Evolutionary conservation across 208 protist species (phyloP).

Genomic region (Zelonia costaricensis): DNA sequence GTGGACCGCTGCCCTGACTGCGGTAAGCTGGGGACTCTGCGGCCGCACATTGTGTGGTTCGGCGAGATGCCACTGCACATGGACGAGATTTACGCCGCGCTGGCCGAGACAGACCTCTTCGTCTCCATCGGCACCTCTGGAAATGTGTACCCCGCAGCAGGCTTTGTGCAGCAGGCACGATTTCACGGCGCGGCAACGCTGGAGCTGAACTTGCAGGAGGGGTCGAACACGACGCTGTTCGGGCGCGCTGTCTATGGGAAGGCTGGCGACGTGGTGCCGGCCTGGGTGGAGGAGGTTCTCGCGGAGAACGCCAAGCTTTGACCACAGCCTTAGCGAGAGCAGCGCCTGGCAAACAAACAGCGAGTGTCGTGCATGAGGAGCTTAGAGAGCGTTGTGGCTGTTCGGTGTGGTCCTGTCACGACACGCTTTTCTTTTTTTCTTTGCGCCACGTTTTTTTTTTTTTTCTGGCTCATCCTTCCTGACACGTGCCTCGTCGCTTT

Average conservation of each 20-base stretch:
- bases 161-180: constrained; percentile 41
- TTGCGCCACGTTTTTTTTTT: no score
- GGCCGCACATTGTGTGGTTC: constrained; percentile 88
- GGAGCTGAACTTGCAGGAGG: constrained; percentile 61
- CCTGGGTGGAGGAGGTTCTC: constrained; percentile 58
- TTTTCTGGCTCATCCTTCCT: no score
- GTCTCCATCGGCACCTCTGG: constrained; percentile 75
- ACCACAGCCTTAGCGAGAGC: not conserved
- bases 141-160: constrained; percentile 76
- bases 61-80: constrained; percentile 73
- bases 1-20: constrained; percentile 52
- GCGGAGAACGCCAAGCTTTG: not conserved
- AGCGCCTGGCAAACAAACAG: no score
- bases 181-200: constrained; percentile 43
- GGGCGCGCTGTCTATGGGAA: constrained; percentile 46
- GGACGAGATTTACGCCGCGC: constrained; percentile 44
- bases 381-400: no score
- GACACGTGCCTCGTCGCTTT: no score
- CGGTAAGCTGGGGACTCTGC: constrained; percentile 42
- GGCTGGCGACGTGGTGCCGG: constrained; percentile 52
- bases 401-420: no score
- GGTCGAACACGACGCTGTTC: constrained; percentile 47
- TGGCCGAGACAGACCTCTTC: constrained; percentile 60
- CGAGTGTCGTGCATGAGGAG: no score
- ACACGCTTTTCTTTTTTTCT: no score